Evolutionary conservation across 192 early-diverging fungal genomes (phyloP), one percentile per base, ranked within the genome.

Genomic region (Diversispora epigaea): DNA sequence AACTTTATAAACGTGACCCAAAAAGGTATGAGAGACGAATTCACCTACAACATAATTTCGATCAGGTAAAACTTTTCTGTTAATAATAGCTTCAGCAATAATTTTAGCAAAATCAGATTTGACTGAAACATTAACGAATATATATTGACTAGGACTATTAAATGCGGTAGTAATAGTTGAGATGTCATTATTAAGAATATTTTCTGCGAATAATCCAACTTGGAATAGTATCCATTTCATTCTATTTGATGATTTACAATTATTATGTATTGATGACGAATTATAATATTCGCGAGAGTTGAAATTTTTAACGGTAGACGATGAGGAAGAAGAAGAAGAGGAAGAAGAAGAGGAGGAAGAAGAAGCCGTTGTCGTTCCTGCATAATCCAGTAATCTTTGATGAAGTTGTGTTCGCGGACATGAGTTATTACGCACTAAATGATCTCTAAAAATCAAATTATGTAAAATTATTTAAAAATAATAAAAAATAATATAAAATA

Each of bases 41-140:
- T 63, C 61, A 17, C 61, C 61, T 17, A 63, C 61, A 40, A 63
- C 61, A 15, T 63, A 63, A 44, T 63, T 63, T 41, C 61, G 39
- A 40, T 63, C 41, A 41, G 61, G 8, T 17, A 17, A 7, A 40
- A 63, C 32, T 44, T 19, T 63, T n/a, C 14, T 25, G n/a, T 32
- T 63, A 32, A 19, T 40, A 41, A 63, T 43, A 6, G 61, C 17
- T 19, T 63, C 61, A 43, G 15, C 40, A 17, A 63, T 43, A 41
- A 63, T 7, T 14, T 15, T 4, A 15, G 61, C 61, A n/a, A 63
- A n/a, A 43, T 63, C 61, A 43, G 17, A 17, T 63, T 63, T 63
- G 6, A 63, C 61, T 1, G 61, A 41, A 17, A 63, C 61, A 63
- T 63, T 63, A 17, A 63, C 8, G 15, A 63, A 63, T 7, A 63